These are phyloP conservation scores for Talaromyces sp. DNA, from an alignment of 2,329 filamentous ascomycete genomes.

Conservation along the genomic window DNA sequence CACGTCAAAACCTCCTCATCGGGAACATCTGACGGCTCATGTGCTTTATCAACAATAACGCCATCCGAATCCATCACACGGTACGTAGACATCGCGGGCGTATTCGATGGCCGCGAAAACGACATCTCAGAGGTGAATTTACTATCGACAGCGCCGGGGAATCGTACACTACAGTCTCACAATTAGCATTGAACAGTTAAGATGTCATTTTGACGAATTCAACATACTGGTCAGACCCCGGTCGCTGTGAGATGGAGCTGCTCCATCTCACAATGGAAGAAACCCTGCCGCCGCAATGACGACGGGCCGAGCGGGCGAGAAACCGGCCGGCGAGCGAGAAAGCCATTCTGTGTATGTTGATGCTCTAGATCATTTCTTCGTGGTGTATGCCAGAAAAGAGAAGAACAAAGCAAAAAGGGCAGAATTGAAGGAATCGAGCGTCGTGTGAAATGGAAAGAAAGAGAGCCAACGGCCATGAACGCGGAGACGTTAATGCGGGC, in stretches of 20 bases:
- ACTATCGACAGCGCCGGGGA: conserved; percentile 92
- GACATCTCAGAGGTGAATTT: conserved; percentile 77
- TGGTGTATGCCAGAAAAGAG: not conserved
- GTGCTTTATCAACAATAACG: conserved; percentile 67
- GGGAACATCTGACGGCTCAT: conserved; percentile 60
- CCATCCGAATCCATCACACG: conserved; percentile 88
- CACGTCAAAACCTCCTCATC: conserved; percentile 55
- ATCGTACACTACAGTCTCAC: conserved; percentile 50
- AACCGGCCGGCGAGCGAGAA: conserved; percentile 14
- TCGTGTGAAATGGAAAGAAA: not conserved
- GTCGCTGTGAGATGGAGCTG: conserved; percentile 51
- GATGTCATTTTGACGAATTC: not conserved
- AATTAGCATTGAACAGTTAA: conserved; percentile 4
- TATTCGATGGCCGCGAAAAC: conserved; percentile 69
- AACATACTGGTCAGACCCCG: conserved; percentile 55
- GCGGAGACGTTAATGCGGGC: not conserved
- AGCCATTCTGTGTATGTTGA: conserved; percentile 11
- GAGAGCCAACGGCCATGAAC: not conserved
- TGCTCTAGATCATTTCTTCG: not conserved
- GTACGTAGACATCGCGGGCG: conserved; percentile 80
- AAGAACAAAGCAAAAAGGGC: not conserved
- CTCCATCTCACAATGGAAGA: conserved; percentile 41
- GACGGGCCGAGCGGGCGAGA: conserved; percentile 8
- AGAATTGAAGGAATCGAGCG: not conserved
- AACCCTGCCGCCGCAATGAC: conserved; percentile 3